These are phyloP conservation scores for Mucor velutinosus DNA, from an alignment of 371 early-diverging fungal genomes.

Conservation along the genomic window DNA sequence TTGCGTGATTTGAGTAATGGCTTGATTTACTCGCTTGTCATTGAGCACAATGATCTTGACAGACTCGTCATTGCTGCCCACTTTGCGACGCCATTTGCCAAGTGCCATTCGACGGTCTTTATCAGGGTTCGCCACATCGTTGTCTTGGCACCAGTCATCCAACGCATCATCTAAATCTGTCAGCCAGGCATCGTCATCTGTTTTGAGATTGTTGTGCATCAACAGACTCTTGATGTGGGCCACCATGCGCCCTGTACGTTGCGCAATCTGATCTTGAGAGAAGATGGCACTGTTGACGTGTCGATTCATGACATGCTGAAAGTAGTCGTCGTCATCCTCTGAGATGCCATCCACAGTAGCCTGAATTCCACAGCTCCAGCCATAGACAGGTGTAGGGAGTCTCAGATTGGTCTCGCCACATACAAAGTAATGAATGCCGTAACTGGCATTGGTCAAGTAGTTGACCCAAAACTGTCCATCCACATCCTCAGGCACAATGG, in stretches of 20 bases:
- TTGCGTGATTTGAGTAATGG: constrained; percentile 47
- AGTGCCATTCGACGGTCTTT: constrained; percentile 36
- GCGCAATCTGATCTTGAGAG: constrained; percentile 36
- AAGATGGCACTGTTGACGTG: constrained; percentile 42
- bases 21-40: constrained; percentile 49
- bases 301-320: constrained; percentile 28
- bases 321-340: constrained; percentile 17
- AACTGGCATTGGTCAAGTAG: constrained; percentile 47
- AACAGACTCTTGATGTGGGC: constrained; percentile 34
- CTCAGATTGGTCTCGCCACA: constrained; percentile 34
- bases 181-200: constrained; percentile 45
- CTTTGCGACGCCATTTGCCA: constrained; percentile 51
- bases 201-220: constrained; percentile 11
- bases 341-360: background rate
- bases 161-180: constrained; percentile 47
- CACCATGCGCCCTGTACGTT: constrained; percentile 46
- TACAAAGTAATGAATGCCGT: constrained; percentile 54
- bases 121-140: constrained; percentile 25
- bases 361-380: constrained; percentile 45
- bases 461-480: constrained; percentile 40
- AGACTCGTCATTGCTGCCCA: constrained; percentile 49
- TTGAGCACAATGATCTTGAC: constrained; percentile 53
- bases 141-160: constrained; percentile 53
- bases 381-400: constrained; percentile 34
- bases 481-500: constrained; percentile 40